Percentiles rank a stretch among this genome's conserved stretches.
Conservation (phyloP, 805 yeast genomes). For the Cephaloascus albidus region DNA sequence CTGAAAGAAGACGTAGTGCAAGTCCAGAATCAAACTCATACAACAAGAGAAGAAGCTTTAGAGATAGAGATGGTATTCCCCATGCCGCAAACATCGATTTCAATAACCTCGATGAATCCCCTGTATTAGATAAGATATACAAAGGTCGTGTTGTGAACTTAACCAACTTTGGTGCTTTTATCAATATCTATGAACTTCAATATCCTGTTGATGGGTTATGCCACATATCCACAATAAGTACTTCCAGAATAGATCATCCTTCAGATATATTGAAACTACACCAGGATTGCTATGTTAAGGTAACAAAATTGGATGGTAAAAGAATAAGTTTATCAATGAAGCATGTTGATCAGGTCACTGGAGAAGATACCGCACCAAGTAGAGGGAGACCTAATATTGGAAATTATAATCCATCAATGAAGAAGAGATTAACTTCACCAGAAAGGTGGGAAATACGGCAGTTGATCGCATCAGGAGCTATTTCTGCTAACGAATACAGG, state of each 20-base stretch:
- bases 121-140: conserved; percentile 39
- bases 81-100: too few species aligned
- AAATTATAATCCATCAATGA: conserved; percentile 5
- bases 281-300: conserved; percentile 59
- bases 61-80: too few species aligned
- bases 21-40: background rate
- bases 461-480: conserved; percentile 70
- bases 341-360: conserved; percentile 63
- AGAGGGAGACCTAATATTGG: conserved; percentile 6
- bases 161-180: conserved; percentile 73
- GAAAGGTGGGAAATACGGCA: conserved; percentile 90
- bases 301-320: conserved; percentile 33
- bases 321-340: conserved; percentile 56
- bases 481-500: conserved; percentile 59
- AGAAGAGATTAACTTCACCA: conserved; percentile 61
- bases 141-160: conserved; percentile 53
- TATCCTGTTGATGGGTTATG: conserved; percentile 49
- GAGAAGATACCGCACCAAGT: conserved; percentile 19
- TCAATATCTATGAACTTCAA: conserved; percentile 29
- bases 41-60: background rate
- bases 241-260: conserved; percentile 44
- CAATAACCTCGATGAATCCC: conserved; percentile 5
- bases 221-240: conserved; percentile 63
- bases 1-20: background rate
- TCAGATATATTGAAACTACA: conserved; percentile 44